Conservation (phyloP, 495 filamentous ascomycete species). For the Patellaria atrata region DNA sequence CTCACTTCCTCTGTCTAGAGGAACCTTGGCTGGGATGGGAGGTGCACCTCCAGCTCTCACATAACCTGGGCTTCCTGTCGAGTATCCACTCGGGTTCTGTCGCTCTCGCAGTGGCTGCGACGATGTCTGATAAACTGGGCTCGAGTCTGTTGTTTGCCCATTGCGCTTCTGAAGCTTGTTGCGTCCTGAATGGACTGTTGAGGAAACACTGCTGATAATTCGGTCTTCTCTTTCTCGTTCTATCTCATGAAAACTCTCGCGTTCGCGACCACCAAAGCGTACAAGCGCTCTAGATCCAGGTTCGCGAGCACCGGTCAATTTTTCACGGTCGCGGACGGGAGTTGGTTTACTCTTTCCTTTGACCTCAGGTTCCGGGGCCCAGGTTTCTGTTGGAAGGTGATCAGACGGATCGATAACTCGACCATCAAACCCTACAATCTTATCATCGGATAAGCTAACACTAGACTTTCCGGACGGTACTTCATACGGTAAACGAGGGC, state of each 20-base stretch:
- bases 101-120: conserved; percentile 12
- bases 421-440: conserved; percentile 69
- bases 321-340: conserved; percentile 23
- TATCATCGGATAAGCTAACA: not conserved
- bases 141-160: conserved; percentile 4
- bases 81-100: conserved; percentile 9
- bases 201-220: conserved; percentile 5
- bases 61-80: conserved; percentile 11
- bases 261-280: no score
- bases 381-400: conserved; percentile 77
- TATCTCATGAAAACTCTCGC: conserved; percentile 5
- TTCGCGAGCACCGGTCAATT: conserved; percentile 15
- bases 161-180: conserved; percentile 45
- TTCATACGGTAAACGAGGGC: conserved; percentile 34
- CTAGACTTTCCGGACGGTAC: conserved; percentile 30
- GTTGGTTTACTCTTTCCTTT: conserved; percentile 42
- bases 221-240: conserved; percentile 12
- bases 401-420: conserved; percentile 84
- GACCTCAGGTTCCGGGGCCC: conserved; percentile 84
- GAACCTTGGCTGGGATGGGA: conserved; percentile 63
- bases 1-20: conserved; percentile 34
- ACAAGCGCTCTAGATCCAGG: conserved; percentile 11
- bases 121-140: conserved; percentile 2
- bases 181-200: conserved; percentile 20
- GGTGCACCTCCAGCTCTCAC: conserved; percentile 29